phyloP scores from a whole-genome alignment of 139 green algal species.

The Volvox africanus region DNA sequence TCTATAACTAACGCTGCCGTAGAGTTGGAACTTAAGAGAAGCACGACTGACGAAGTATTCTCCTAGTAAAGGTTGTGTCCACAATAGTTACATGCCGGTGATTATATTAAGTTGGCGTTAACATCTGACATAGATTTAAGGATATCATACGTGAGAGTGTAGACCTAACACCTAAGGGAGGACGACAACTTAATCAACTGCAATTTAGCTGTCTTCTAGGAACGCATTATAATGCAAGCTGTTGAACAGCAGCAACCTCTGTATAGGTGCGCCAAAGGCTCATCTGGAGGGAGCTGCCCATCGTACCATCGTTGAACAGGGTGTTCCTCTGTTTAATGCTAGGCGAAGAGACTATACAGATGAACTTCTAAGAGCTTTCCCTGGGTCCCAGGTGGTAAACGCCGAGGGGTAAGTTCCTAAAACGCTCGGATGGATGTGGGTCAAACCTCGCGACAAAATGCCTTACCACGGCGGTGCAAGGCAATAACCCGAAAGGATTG shows the following conservation, averaged over 20 bases:
- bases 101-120: too few species aligned
- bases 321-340: background rate
- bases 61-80: too few species aligned
- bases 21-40: too few species aligned
- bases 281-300: background rate
- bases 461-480: too few species aligned
- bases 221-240: background rate
- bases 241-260: background rate
- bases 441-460: too few species aligned
- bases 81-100: too few species aligned
- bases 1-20: too few species aligned
- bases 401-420: conserved; percentile 6
- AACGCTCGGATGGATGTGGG: too few species aligned
- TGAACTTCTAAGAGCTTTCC: conserved; percentile 20
- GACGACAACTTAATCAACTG: background rate
- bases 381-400: background rate
- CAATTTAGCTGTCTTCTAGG: background rate
- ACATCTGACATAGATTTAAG: too few species aligned
- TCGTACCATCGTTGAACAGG: background rate
- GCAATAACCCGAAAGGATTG: too few species aligned
- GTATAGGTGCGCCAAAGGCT: background rate
- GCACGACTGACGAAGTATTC: too few species aligned
- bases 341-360: conserved; percentile 43
- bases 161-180: background rate
- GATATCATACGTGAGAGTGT: too few species aligned